phyloP scores from a whole-genome alignment of 2,329 filamentous ascomycete species.

The Didymella arachidicola region DNA sequence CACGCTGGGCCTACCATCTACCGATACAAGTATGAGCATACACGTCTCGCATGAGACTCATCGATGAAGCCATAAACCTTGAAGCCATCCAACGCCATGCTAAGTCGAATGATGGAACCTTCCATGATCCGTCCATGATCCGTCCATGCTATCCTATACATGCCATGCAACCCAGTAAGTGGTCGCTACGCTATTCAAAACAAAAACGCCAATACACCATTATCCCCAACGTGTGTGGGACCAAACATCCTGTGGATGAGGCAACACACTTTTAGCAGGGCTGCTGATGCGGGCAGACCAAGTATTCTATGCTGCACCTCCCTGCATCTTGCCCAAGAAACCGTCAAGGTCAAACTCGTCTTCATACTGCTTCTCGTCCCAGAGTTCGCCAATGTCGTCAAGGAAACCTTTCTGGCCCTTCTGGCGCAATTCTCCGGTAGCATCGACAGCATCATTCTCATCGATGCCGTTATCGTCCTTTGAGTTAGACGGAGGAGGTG shows the following conservation, averaged over 20 bases:
- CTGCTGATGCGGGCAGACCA: not conserved
- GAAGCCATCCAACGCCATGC: constrained; percentile 23
- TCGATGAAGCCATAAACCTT: not conserved
- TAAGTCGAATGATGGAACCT: constrained; percentile 21
- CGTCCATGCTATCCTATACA: constrained; percentile 20
- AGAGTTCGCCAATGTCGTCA: constrained; percentile 92
- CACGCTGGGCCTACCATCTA: constrained; percentile 4
- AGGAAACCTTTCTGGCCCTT: constrained; percentile 97
- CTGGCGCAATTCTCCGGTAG: constrained; percentile 88
- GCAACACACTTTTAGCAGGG: not conserved
- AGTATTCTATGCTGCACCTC: constrained; percentile 7
- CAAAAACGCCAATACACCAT: constrained; percentile 10
- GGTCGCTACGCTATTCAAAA: constrained; percentile 4
- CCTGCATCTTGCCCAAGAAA: constrained; percentile 92
- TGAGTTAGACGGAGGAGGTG: constrained; percentile 62
- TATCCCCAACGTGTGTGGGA: not conserved
- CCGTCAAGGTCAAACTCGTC: constrained; percentile 97
- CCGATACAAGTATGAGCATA: constrained; percentile 19
- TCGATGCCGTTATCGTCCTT: constrained; percentile 76
- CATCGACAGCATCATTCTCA: constrained; percentile 80
- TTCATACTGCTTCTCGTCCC: constrained; percentile 97
- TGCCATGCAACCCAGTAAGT: constrained; percentile 2
- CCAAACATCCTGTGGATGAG: not conserved
- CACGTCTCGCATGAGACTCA: constrained; percentile 3
- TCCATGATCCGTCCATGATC: constrained; percentile 19